Evolutionary conservation across 2,329 filamentous ascomycete species (phyloP).

Genomic region (Aureobasidium sp.): DNA sequence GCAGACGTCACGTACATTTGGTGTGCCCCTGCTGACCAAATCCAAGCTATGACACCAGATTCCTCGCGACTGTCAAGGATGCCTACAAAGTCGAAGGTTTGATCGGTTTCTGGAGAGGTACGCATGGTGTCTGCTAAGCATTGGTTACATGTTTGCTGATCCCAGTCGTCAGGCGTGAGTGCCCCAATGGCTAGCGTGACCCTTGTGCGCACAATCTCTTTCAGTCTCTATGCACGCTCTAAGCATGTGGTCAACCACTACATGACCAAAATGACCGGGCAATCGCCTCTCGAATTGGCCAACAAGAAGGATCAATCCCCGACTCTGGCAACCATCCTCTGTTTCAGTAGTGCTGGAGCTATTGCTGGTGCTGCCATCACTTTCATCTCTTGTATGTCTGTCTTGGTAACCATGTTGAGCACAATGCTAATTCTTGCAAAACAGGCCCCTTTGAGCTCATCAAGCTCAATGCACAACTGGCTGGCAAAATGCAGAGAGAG

Average conservation of each 20-base stretch:
- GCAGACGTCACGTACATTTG: constrained; percentile 17
- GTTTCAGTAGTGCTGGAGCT: constrained; percentile 71
- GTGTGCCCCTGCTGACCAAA: neutral
- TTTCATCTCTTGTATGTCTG: constrained; percentile 59
- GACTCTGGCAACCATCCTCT: constrained; percentile 64
- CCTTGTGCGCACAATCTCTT: constrained; percentile 68
- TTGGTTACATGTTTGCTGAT: constrained; percentile 14
- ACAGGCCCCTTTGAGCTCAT: constrained; percentile 73
- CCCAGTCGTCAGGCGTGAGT: constrained; percentile 52
- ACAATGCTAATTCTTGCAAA: constrained; percentile 26
- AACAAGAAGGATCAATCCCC: constrained; percentile 65
- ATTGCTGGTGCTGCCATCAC: constrained; percentile 75
- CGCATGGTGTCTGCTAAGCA: constrained; percentile 21
- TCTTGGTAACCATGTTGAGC: neutral
- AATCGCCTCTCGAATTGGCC: constrained; percentile 67
- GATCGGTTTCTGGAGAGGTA: constrained; percentile 48
- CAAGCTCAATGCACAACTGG: constrained; percentile 82
- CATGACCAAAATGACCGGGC: constrained; percentile 57
- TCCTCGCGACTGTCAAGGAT: constrained; percentile 61
- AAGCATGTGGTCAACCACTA: constrained; percentile 67
- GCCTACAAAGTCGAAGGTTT: constrained; percentile 58
- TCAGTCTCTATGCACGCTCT: constrained; percentile 71
- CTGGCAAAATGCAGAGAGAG: constrained; percentile 61
- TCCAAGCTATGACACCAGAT: constrained; percentile 48
- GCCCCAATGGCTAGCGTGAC: constrained; percentile 76